Percentiles rank a stretch among this genome's conserved stretches.
phyloP scores from a whole-genome alignment of 75 land plant species.

The Selaginella moellendorffii region DNA sequence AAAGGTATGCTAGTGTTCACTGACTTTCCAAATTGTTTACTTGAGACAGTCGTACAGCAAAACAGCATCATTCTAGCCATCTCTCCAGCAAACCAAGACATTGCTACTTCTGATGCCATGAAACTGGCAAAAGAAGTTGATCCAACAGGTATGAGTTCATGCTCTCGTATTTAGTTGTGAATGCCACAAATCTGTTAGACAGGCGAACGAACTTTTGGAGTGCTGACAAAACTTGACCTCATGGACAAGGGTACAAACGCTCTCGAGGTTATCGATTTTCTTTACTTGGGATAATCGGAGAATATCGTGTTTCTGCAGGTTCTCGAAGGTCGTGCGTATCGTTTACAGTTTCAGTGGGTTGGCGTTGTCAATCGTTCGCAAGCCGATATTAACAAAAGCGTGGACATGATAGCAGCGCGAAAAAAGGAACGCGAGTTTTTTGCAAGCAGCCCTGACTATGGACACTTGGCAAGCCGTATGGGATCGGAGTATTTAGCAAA shows the following conservation, averaged over 20 bases:
- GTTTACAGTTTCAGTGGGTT: constrained; percentile 76
- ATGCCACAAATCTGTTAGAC: neutral
- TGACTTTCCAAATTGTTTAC: too few species aligned
- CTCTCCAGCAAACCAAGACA: constrained; percentile 81
- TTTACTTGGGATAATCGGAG: neutral
- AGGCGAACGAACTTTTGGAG: constrained; percentile 90
- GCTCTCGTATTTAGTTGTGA: neutral
- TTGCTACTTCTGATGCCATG: constrained; percentile 85
- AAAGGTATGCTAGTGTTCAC: constrained; percentile 65
- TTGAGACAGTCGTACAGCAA: too few species aligned
- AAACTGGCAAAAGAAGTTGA: constrained; percentile 78
- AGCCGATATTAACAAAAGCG: constrained; percentile 80
- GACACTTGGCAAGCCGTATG: constrained; percentile 61
- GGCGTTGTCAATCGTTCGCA: constrained; percentile 88
- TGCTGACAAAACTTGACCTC: constrained; percentile 70
- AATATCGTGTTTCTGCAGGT: too few species aligned
- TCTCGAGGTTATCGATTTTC: constrained; percentile 46
- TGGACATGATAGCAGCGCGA: constrained; percentile 69
- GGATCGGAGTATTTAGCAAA: constrained; percentile 82
- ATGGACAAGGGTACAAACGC: constrained; percentile 93
- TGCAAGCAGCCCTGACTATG: constrained; percentile 59
- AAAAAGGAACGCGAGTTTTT: constrained; percentile 60
- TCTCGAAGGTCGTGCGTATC: constrained; percentile 68
- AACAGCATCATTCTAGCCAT: constrained; percentile 60
- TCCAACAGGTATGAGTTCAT: constrained; percentile 73